These are phyloP conservation scores for Papilionanthe hybrid DNA, from an alignment of 116 monocot species.

Conservation along the genomic window DNA sequence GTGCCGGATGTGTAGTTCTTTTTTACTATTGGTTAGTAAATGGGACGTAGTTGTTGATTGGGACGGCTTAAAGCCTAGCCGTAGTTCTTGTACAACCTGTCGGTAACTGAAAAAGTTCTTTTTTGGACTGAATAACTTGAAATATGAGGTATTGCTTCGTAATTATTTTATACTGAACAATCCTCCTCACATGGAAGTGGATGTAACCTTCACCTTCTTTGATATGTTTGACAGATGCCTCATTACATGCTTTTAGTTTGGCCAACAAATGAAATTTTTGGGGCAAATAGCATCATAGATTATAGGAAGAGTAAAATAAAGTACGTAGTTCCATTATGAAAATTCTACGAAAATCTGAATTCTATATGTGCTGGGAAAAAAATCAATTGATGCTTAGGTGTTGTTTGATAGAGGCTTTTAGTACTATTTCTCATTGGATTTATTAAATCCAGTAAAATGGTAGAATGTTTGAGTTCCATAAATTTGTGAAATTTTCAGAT, in stretches of 20 bases:
- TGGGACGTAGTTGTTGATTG: neutral
- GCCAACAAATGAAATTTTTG: no score
- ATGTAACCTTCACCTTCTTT: neutral
- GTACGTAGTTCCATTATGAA: no score
- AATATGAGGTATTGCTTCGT: no score
- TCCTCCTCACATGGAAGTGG: neutral
- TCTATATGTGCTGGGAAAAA: neutral
- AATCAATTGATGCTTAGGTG: neutral
- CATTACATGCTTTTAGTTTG: neutral
- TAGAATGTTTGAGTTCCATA: no score
- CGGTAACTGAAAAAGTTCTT: neutral
- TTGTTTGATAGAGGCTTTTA: no score
- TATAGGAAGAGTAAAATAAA: no score
- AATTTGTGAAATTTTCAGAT: no score
- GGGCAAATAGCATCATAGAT: no score
- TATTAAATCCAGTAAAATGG: no score
- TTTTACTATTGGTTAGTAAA: neutral
- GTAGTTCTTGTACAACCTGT: neutral
- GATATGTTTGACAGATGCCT: neutral
- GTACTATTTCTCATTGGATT: no score
- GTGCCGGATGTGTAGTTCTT: neutral
- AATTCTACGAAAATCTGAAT: neutral
- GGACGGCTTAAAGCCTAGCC: neutral
- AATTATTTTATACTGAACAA: neutral
- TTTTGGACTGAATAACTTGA: no score